These are phyloP conservation scores for Nannizziopsis barbatae DNA, from an alignment of 2,329 filamentous ascomycete genomes.

Conservation along the genomic window DNA sequence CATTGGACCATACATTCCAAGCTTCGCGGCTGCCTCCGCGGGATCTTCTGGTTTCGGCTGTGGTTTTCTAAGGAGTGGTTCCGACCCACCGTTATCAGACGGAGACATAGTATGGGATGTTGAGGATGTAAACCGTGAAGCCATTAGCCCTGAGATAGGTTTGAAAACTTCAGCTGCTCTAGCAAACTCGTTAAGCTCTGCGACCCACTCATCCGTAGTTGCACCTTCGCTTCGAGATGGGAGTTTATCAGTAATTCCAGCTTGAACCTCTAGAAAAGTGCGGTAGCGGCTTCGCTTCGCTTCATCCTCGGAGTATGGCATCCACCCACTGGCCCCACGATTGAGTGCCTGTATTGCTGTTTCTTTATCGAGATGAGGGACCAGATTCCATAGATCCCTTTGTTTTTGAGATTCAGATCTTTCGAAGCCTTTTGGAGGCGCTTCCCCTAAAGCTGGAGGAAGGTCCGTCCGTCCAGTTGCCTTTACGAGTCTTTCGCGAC, in stretches of 20 bases:
- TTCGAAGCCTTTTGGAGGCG: constrained; percentile 52
- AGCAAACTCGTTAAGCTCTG: constrained; percentile 68
- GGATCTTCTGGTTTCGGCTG: constrained; percentile 56
- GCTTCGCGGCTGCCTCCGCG: constrained; percentile 70
- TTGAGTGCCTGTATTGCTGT: constrained; percentile 58
- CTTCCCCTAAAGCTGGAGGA: constrained; percentile 65
- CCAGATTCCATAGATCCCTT: constrained; percentile 46
- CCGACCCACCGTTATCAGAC: constrained; percentile 28
- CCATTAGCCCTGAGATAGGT: constrained; percentile 85
- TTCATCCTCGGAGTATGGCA: constrained; percentile 76
- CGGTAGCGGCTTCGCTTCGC: constrained; percentile 71
- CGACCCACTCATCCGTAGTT: constrained; percentile 61
- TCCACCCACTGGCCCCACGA: constrained; percentile 55
- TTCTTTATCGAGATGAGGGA: constrained; percentile 55
- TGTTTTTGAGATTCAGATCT: constrained; percentile 53
- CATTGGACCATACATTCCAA: constrained; percentile 88
- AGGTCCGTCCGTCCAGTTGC: constrained; percentile 66
- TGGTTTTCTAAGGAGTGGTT: constrained; percentile 39
- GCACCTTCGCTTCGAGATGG: constrained; percentile 45
- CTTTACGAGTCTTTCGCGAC: constrained; percentile 63
- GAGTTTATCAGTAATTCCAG: constrained; percentile 49
- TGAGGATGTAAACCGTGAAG: constrained; percentile 75
- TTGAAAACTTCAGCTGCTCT: constrained; percentile 71
- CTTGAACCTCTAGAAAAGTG: constrained; percentile 65
- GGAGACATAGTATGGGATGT: constrained; percentile 30